Percentiles rank a stretch among this genome's conserved stretches.
These are phyloP conservation scores for Saccharomycopsis sp. DNA, from an alignment of 805 yeast species.

Conservation along the genomic window DNA sequence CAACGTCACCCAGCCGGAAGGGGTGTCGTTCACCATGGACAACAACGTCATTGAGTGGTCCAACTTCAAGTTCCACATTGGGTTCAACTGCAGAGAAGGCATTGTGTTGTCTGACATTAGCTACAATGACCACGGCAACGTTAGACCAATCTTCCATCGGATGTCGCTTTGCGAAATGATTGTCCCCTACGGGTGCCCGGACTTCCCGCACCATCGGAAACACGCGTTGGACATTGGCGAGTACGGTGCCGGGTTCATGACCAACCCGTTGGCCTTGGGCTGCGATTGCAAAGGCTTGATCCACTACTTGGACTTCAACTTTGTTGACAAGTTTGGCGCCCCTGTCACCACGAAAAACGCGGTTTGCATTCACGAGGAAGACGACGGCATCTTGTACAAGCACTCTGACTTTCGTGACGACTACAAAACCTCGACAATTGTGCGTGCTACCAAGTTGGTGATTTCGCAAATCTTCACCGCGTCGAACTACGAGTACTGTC, in stretches of 20 bases:
- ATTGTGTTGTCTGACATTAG: conserved; percentile 65
- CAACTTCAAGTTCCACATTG: conserved; percentile 68
- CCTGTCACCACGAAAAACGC: conserved; percentile 68
- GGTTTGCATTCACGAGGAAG: conserved; percentile 79
- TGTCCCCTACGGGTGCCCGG: conserved; percentile 77
- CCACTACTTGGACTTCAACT: conserved; percentile 75
- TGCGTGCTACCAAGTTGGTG: conserved; percentile 66
- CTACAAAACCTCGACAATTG: conserved; percentile 63
- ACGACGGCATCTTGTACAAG: conserved; percentile 69
- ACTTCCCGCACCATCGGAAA: conserved; percentile 73
- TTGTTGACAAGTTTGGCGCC: conserved; percentile 57
- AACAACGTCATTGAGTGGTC: conserved; percentile 71
- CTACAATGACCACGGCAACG: conserved; percentile 68
- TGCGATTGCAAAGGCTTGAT: conserved; percentile 84
- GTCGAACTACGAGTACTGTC: conserved; percentile 77
- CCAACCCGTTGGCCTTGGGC: conserved; percentile 69
- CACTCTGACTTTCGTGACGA: conserved; percentile 80
- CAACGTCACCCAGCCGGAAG: conserved; percentile 70
- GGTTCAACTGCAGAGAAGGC: conserved; percentile 82
- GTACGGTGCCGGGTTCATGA: conserved; percentile 81
- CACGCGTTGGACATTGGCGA: conserved; percentile 85
- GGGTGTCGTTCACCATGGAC: conserved; percentile 65
- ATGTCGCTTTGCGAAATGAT: conserved; percentile 74
- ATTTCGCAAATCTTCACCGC: conserved; percentile 80
- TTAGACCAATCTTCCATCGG: conserved; percentile 69